These are phyloP conservation scores for Epichloe elymi DNA, from an alignment of 2,329 filamentous ascomycete species.

Conservation along the genomic window DNA sequence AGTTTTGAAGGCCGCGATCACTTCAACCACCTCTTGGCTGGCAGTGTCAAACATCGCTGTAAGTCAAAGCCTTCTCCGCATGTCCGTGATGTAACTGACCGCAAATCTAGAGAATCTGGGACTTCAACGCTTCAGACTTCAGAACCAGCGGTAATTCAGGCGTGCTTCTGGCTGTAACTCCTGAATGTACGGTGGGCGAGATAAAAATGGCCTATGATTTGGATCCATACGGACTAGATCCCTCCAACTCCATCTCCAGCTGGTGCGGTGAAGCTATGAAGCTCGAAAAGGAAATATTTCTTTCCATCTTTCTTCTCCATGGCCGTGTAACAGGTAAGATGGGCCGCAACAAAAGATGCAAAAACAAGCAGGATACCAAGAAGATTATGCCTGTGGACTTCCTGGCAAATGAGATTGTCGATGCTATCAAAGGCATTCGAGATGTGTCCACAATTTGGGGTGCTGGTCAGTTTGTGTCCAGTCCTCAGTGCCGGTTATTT, in stretches of 20 bases:
- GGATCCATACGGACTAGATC: constrained; percentile 5
- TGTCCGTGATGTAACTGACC: background rate
- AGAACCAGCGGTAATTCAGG: constrained; percentile 8
- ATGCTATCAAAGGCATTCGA: background rate
- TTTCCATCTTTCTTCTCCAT: constrained; percentile 6
- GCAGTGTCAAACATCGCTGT: constrained; percentile 14
- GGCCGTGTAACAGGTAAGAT: background rate
- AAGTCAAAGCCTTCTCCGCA: constrained; percentile 2
- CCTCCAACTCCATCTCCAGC: background rate
- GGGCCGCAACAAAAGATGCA: background rate
- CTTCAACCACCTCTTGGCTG: constrained; percentile 12
- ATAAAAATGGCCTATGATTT: constrained; percentile 3
- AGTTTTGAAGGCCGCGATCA: constrained; percentile 11
- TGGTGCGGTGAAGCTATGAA: constrained; percentile 9
- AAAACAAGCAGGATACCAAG: background rate
- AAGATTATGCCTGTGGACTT: constrained; percentile 1
- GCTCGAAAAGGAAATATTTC: constrained; percentile 7
- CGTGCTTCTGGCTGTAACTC: constrained; percentile 15
- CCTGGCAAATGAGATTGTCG: constrained; percentile 3
- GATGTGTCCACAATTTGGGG: constrained; percentile 6
- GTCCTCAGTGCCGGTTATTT: constrained; percentile 1
- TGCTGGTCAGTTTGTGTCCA: constrained; percentile 9
- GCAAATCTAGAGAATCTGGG: constrained; percentile 14
- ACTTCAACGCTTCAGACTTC: constrained; percentile 11
- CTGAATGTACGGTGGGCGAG: constrained; percentile 13